These are phyloP conservation scores for Paspalum vaginatum DNA, from an alignment of 176 grass and related monocot species.

Conservation along the genomic window DNA sequence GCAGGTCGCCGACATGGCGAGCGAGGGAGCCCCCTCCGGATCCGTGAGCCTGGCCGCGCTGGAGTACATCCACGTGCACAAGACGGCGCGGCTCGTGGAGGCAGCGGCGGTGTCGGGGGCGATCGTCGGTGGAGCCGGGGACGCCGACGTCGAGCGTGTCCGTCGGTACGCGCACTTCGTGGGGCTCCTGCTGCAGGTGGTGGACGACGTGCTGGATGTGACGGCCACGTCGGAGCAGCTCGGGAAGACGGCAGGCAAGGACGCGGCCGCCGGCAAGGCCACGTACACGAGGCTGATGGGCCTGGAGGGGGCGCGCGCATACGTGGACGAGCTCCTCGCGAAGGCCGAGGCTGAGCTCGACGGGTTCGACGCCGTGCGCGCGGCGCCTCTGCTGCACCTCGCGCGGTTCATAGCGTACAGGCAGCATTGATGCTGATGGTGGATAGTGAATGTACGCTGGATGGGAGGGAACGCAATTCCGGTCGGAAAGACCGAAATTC, in stretches of 20 bases:
- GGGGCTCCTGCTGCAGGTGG: conserved; percentile 57
- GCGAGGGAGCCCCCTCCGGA: conserved; percentile 15
- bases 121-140: conserved; percentile 30
- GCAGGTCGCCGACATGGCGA: conserved; percentile 46
- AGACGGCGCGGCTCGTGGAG: conserved; percentile 57
- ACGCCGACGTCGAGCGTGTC: conserved; percentile 34
- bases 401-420: conserved; percentile 48
- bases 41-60: conserved; percentile 33
- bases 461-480: too few species aligned
- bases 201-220: conserved; percentile 62
- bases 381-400: conserved; percentile 51
- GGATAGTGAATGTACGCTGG: background rate
- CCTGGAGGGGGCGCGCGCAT: conserved; percentile 37
- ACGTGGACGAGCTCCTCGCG: conserved; percentile 28
- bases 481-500: too few species aligned
- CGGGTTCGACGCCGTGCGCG: conserved; percentile 28
- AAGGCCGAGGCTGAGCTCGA: conserved; percentile 51
- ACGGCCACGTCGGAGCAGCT: conserved; percentile 57
- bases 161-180: conserved; percentile 43
- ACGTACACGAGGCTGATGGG: conserved; percentile 59
- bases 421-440: conserved; percentile 22
- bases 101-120: conserved; percentile 46
- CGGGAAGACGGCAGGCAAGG: conserved; percentile 64
- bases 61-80: conserved; percentile 62
- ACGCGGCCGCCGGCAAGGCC: conserved; percentile 46